Base-by-base conservation (phyloP, 1,139 yeast genomes). In the Eremothecium gossypii region DNA sequence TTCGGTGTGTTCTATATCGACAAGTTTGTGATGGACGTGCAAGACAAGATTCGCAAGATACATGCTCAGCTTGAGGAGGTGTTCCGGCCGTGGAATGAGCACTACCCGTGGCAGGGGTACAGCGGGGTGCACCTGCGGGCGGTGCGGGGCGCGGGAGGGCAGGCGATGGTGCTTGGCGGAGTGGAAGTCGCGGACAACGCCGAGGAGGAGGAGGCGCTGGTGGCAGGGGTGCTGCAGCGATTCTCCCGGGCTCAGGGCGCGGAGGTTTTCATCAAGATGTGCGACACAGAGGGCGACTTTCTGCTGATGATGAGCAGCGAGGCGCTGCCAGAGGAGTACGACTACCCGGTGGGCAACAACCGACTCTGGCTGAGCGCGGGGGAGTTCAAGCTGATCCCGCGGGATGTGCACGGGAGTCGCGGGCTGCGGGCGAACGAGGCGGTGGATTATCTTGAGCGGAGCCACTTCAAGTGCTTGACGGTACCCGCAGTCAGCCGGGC, bases 201-300 rank as follows among this genome's bases (percentile, higher is more conserved):
- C 2, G 36, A 48, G 17, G 49, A 45, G 12, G 61, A 58, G 38
- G 63, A 56, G 38, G 36, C 48, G 0, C 30, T 60, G 12, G 40
- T 76, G 7, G 59, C 70, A 1, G 62, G 65, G 17, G 40, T 77
- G 2, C 58, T 77, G 11, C 57, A 58, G 41, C 58, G 64, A 27
- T 63, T 74, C 41, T 58, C 68, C 10, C 46, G 39, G 20, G 28
- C 30, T 9, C 39, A 49, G 5, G 59, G 61, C 29, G 50, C 54
- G 3, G 64, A 73, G 41, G 48, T 74, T 2, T 74, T 62, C 51
- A 63, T 77, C 8, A 76, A 73, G 42, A 49, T 74, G 1, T 65
- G 67, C 49, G 83, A 79, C 53, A 69, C 72, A 1, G 80, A 74
- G 39, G 76, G 77, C 2, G 86, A 80, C 46, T 71, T 75, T 38